Evolutionary conservation across 2,329 filamentous ascomycete species (phyloP), one percentile per base, ranked within the genome.

Genomic region (Metarhizium guizhouense): DNA sequence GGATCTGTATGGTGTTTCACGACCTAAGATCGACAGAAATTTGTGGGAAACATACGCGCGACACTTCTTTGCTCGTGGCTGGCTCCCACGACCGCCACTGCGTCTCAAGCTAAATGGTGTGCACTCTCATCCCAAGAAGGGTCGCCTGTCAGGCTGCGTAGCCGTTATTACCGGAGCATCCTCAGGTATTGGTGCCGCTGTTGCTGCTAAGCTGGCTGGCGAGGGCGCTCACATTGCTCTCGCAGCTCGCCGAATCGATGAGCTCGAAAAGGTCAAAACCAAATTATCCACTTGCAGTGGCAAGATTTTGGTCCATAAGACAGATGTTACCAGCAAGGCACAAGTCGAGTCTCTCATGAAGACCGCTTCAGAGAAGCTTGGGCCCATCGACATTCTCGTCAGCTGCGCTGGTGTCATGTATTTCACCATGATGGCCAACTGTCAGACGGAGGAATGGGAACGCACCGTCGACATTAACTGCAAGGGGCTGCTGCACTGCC

Each of bases 391-490:
- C 66, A 88, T 92, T 53, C 79, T 93, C n/a, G 82, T 93, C 52
- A 84, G 84, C 45, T 90, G 87, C 64, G 89, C 88, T 0, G 88
- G 88, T 40, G 88, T 93, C 66, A 93, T 93, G 88, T 93, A 93
- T 74, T 93, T 85, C 72, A 92, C 88, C 54, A 85, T 92, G 84
- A 92, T 93, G 88, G 82, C 85, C 56, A 92, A 91, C 66, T 79
- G 75, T 16, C 80, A 87, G 60, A 81, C 76, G 0, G 86, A 88
- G 5, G 85, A 93, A 63, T 93, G 88, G 88, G 84, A 91, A 60
- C 85, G 82, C 56, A 92, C 88, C 0, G 87, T 93, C 47, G 88
- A 92, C 63, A 87, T 93, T 62, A 93, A 93, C 74, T 92, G 88
- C 82, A 92, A 92, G 72, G 88, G 88, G 42, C 78, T 93, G 1